Percentiles rank a stretch among this genome's conserved stretches.
phyloP scores from a whole-genome alignment of 2,329 filamentous ascomycete species.

The Neophaeococcomyces mojaviensis region DNA sequence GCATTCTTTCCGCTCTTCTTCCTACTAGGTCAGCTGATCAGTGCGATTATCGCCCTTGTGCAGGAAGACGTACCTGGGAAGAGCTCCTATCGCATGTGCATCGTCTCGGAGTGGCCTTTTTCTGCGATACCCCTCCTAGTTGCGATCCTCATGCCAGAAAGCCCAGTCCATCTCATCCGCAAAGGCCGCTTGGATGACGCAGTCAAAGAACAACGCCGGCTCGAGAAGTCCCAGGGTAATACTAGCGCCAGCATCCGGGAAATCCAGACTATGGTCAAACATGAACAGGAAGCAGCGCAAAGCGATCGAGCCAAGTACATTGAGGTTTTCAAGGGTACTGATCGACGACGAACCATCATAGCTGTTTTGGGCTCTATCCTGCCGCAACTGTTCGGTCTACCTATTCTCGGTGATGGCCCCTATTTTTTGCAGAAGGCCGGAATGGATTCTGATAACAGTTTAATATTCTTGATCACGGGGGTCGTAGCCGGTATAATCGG shows the following conservation, averaged over 20 bases:
- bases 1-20: conserved; percentile 45
- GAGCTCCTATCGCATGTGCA: conserved; percentile 25
- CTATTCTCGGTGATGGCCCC: conserved; percentile 37
- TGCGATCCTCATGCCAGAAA: conserved; percentile 44
- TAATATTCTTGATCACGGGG: conserved; percentile 41
- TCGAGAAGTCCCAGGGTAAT: conserved; percentile 38
- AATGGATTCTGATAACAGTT: conserved; percentile 24
- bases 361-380: conserved; percentile 35
- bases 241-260: conserved; percentile 24
- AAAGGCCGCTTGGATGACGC: conserved; percentile 34
- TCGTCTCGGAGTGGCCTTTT: conserved; percentile 41
- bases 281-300: conserved; percentile 27
- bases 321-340: conserved; percentile 24
- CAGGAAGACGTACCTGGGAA: not conserved
- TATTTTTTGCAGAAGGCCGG: conserved; percentile 34
- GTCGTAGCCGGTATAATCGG: conserved; percentile 40
- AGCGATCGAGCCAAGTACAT: conserved; percentile 37
- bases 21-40: conserved; percentile 44
- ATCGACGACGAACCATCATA: conserved; percentile 27
- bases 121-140: conserved; percentile 37
- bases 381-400: conserved; percentile 40
- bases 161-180: conserved; percentile 43
- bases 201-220: conserved; percentile 41
- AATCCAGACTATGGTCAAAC: conserved; percentile 35
- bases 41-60: conserved; percentile 37